phyloP scores from a whole-genome alignment of 2,329 filamentous ascomycete species.

The Raffaelea deltoideospora region DNA sequence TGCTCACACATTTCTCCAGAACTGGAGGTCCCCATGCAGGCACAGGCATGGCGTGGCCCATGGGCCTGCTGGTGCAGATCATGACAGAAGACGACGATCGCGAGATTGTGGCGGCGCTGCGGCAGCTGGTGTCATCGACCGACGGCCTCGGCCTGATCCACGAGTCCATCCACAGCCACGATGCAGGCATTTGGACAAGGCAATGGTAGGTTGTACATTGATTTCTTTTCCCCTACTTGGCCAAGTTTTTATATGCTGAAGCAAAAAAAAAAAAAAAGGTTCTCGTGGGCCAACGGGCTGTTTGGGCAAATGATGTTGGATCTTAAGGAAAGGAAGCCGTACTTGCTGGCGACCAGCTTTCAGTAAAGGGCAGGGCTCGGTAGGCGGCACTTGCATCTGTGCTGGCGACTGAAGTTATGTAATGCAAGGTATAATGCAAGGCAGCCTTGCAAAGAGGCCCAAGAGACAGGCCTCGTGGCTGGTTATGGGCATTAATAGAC shows the following conservation, averaged over 20 bases:
- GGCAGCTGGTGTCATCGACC: constrained; percentile 39
- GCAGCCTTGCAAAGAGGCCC: too few relatives aligned
- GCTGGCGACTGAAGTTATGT: too few relatives aligned
- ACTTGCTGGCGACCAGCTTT: constrained; percentile 38
- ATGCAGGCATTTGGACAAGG: constrained; percentile 42
- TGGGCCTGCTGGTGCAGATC: constrained; percentile 52
- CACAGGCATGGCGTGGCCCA: constrained; percentile 54
- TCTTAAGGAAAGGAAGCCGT: constrained; percentile 56
- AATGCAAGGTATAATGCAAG: too few relatives aligned
- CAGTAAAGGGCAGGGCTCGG: constrained; percentile 15
- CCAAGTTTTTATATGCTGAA: too few relatives aligned
- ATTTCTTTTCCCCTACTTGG: not conserved
- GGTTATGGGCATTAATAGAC: too few relatives aligned
- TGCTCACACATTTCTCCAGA: not conserved
- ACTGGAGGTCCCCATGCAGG: constrained; percentile 15
- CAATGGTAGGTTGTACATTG: constrained; percentile 12
- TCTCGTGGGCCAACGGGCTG: constrained; percentile 80
- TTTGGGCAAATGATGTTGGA: constrained; percentile 73
- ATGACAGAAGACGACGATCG: constrained; percentile 48
- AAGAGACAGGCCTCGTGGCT: too few relatives aligned
- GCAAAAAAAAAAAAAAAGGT: constrained; percentile 50
- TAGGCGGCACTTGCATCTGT: not conserved
- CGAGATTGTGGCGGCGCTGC: constrained; percentile 41
- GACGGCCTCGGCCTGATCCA: constrained; percentile 50
- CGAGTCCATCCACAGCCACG: constrained; percentile 51